Percentiles rank a stretch among this genome's conserved stretches.
Evolutionary conservation across 192 early-diverging fungal species (phyloP).

Genomic region (Umbelopsis sp.): DNA sequence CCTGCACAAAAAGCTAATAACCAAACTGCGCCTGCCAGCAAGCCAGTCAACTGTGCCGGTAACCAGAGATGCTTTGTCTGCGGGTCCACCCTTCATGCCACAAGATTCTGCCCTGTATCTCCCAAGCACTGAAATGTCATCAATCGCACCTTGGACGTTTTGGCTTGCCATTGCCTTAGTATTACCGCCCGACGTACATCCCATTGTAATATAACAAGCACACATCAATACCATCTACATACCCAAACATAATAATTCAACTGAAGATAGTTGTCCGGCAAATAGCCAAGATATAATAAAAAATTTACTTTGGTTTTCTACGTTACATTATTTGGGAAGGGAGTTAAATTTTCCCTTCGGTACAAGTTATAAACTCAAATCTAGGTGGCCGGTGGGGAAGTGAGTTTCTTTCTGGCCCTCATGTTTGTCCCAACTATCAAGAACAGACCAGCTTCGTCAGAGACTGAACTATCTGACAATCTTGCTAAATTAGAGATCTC

Average conservation of each 20-base stretch:
- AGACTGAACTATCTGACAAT: neutral
- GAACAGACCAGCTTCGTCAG: neutral
- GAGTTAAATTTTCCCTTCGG: neutral
- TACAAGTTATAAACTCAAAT: neutral
- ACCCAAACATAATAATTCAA: no score
- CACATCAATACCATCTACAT: no score
- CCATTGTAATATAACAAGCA: no score
- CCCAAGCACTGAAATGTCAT: neutral
- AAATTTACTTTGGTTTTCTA: no score
- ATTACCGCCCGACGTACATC: no score
- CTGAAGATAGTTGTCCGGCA: no score
- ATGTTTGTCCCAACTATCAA: conserved; percentile 16
- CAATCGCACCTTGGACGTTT: no score
- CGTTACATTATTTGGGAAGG: neutral
- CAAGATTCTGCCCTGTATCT: neutral
- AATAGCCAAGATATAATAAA: no score
- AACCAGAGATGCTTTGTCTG: neutral
- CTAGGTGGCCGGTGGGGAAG: neutral
- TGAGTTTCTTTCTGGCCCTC: neutral
- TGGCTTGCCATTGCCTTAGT: no score
- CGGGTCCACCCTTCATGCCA: neutral
- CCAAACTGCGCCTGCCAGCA: neutral
- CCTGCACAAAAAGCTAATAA: neutral
- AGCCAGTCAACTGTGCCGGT: neutral
- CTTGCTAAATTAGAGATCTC: neutral